Conservation (phyloP, 1,284 basidiomycete genomes). For the Blastosporella zonata region DNA sequence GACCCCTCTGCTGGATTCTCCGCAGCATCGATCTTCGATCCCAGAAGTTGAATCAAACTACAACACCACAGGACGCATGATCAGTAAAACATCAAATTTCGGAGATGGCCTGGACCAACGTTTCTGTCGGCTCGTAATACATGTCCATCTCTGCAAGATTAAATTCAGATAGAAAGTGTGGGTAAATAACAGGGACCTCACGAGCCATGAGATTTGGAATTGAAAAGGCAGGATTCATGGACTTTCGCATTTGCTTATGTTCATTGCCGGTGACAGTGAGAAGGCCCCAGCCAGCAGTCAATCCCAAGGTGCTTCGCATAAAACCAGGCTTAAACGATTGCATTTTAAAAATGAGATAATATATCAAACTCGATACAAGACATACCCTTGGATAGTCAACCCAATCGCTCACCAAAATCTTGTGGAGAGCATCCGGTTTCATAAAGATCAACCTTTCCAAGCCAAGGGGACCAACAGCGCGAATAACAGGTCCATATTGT, state of each 20-base stretch:
- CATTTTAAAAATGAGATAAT: neutral
- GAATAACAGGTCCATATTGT: constrained; percentile 39
- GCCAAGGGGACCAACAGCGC: constrained; percentile 43
- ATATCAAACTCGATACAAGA: neutral
- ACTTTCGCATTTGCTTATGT: constrained; percentile 46
- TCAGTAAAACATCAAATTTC: neutral
- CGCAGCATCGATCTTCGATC: constrained; percentile 28
- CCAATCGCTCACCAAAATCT: constrained; percentile 44
- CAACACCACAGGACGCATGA: neutral
- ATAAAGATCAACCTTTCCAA: constrained; percentile 44
- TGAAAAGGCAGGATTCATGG: constrained; percentile 50
- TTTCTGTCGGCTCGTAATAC: constrained; percentile 45
- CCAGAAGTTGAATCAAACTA: constrained; percentile 40
- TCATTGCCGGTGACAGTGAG: constrained; percentile 46
- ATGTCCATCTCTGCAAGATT: constrained; percentile 38
- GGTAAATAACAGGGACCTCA: constrained; percentile 17
- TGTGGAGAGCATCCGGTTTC: constrained; percentile 40
- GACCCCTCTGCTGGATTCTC: constrained; percentile 27
- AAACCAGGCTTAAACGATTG: constrained; percentile 35
- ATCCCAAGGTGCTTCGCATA: constrained; percentile 38
- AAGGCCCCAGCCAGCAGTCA: constrained; percentile 43
- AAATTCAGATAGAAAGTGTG: neutral
- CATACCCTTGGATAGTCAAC: constrained; percentile 42
- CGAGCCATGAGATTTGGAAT: constrained; percentile 43
- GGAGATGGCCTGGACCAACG: constrained; percentile 25